Conservation (phyloP, 805 yeast species). For the Barnettozyma sucrosica region DNA sequence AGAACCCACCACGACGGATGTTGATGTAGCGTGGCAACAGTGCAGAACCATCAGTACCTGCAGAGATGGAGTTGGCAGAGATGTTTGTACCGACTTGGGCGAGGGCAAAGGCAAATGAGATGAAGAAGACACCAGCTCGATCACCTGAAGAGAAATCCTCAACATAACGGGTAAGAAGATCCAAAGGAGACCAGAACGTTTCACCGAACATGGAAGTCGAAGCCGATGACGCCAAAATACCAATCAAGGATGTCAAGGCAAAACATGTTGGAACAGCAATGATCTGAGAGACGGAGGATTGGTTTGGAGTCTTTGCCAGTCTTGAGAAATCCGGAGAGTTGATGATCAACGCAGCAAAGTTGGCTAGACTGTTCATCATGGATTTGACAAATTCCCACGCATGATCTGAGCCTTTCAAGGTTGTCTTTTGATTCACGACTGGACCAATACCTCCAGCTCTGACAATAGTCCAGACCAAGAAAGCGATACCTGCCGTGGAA, state of each 20-base stretch:
- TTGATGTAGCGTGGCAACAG: constrained; percentile 56
- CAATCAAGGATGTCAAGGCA: constrained; percentile 76
- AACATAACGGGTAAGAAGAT: constrained; percentile 53
- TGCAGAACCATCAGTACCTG: constrained; percentile 70
- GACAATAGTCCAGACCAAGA: constrained; percentile 76
- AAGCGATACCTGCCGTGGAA: constrained; percentile 80
- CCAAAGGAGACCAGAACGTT: constrained; percentile 81
- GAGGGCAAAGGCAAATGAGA: constrained; percentile 61
- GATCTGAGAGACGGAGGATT: constrained; percentile 52
- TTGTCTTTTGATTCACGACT: constrained; percentile 50
- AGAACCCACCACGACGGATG: constrained; percentile 75
- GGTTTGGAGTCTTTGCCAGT: constrained; percentile 55
- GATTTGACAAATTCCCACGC: constrained; percentile 83
- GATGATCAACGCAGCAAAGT: constrained; percentile 82
- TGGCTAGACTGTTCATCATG: constrained; percentile 75
- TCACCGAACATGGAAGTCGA: constrained; percentile 61
- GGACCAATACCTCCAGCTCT: constrained; percentile 79
- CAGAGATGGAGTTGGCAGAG: constrained; percentile 64
- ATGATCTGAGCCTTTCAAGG: constrained; percentile 51
- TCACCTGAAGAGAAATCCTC: constrained; percentile 49
- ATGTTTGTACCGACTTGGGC: constrained; percentile 79
- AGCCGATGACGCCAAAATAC: constrained; percentile 79
- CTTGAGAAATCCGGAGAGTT: constrained; percentile 90
- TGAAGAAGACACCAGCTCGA: constrained; percentile 76
- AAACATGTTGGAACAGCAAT: constrained; percentile 72